Evolutionary conservation across 2,329 filamentous ascomycete species (phyloP).

Genomic region (Ramularia collo-cygni): DNA sequence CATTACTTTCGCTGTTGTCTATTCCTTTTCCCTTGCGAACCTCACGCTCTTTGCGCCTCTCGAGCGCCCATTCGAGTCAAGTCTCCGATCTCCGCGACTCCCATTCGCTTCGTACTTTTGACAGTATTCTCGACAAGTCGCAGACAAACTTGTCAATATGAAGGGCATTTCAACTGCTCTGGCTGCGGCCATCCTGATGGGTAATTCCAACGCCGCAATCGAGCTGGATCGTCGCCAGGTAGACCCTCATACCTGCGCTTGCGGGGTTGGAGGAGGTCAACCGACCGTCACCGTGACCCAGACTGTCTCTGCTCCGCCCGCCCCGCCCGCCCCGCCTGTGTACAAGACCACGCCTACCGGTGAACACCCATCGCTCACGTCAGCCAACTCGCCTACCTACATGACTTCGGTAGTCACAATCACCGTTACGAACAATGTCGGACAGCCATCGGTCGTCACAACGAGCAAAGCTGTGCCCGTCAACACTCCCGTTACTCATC

Average conservation of each 20-base stretch:
- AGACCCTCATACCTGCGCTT: slow-evolving; percentile 30
- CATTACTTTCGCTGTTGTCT: slow-evolving; percentile 1
- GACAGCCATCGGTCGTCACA: slow-evolving; percentile 7
- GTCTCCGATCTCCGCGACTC: slow-evolving; percentile 18
- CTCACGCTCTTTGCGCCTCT: slow-evolving; percentile 25
- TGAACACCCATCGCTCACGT: neutral
- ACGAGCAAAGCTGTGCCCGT: slow-evolving; percentile 11
- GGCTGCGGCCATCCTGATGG: slow-evolving; percentile 39
- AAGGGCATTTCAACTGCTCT: slow-evolving; percentile 34
- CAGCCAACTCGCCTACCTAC: slow-evolving; percentile 4
- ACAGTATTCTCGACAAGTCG: slow-evolving; percentile 1
- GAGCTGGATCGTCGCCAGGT: slow-evolving; percentile 38
- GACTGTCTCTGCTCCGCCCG: neutral
- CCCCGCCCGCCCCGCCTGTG: neutral
- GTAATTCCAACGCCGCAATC: slow-evolving; percentile 42
- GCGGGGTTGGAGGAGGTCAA: slow-evolving; percentile 12
- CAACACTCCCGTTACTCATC: slow-evolving; percentile 5
- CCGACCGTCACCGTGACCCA: slow-evolving; percentile 2
- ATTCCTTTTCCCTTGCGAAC: slow-evolving; percentile 7
- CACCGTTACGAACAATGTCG: slow-evolving; percentile 9
- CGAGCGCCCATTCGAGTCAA: slow-evolving; percentile 26
- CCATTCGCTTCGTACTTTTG: slow-evolving; percentile 15
- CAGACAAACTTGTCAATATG: slow-evolving; percentile 17
- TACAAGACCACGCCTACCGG: no score
- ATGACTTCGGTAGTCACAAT: slow-evolving; percentile 11